Evolutionary conservation across 2,329 filamentous ascomycete species (phyloP).

Genomic region (Verticillium longisporum): DNA sequence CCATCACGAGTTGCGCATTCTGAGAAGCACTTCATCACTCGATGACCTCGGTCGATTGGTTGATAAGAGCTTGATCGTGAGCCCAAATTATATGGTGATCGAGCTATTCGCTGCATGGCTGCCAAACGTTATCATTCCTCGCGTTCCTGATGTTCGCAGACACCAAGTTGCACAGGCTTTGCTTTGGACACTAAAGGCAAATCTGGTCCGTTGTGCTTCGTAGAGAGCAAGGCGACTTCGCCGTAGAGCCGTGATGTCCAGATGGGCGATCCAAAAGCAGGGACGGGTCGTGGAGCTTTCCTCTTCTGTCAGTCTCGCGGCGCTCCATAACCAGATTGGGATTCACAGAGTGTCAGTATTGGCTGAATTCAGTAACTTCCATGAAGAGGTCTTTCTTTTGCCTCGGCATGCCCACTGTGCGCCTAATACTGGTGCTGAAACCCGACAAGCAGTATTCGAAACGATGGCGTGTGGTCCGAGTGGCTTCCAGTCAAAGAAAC

Average conservation of each 20-base stretch:
- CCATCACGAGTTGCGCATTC: neutral
- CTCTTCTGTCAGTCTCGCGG: neutral
- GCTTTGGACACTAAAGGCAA: too few relatives aligned
- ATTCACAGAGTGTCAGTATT: too few relatives aligned
- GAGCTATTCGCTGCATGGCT: too few relatives aligned
- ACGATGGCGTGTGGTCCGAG: neutral
- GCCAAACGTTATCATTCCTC: too few relatives aligned
- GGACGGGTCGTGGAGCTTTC: neutral
- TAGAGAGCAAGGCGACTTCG: neutral
- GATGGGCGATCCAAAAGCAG: neutral
- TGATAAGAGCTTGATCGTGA: too few relatives aligned
- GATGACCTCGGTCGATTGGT: neutral
- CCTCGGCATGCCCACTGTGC: neutral
- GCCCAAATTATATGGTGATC: too few relatives aligned
- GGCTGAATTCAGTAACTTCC: neutral
- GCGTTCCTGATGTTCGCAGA: too few relatives aligned
- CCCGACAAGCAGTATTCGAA: neutral
- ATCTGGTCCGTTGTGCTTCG: too few relatives aligned
- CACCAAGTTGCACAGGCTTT: too few relatives aligned
- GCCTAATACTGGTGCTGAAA: neutral
- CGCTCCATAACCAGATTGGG: neutral
- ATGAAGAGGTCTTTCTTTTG: neutral
- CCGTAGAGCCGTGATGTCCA: neutral
- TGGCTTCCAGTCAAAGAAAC: neutral
- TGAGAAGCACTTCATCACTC: neutral